Evolutionary conservation across 2,329 filamentous ascomycete genomes (phyloP), one percentile per base, ranked within the genome.

Genomic region (Fusarium incarnatum): DNA sequence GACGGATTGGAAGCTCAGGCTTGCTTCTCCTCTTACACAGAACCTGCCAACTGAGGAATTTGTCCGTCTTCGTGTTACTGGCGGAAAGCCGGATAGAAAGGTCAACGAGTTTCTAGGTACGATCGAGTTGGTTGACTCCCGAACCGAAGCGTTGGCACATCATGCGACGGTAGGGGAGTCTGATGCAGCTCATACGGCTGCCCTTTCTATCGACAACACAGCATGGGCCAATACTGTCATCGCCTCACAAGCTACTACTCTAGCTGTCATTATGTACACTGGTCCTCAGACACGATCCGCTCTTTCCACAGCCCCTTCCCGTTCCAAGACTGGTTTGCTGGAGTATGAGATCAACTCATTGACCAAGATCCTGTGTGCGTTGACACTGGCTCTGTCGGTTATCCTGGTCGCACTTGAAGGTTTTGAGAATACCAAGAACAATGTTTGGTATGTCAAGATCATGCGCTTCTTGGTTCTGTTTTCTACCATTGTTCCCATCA

Each of bases 171-270:
- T 76, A 9, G 73, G 78, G 18, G 77, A 80, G 37, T 76, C 75
- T 18, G 81, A 81, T 22, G 69, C 69, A 20, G 71, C 80, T 18
- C 87, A 87, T 61, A 92, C 91, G 8, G 88, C 91, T 4, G 90
- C 94, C 3, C 84, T 99, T 40, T 93, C 89, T 3, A 98, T 99
- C 68, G 96, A 99, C 80, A 98, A 99, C 77, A 98, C 96, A 10
- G 96, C 97, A 12, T 99, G 97, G 96, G 95, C 95, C 20, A 99
- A 98, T 77, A 99, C 96, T 0, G 92, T 99, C 25, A 92, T 99
- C 64, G 96, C 96, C 2, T 98, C 95, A 2, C 96, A 94, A 78
- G 95, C 92, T 2, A 92, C 89, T 6, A 96, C 96, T 0, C 85
- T 97, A 62, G 95, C 94, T 4, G 93, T 94, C 2, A 93, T 99